phyloP scores from a whole-genome alignment of 768 basidiomycete species.

The Cyclocybe aegerita region DNA sequence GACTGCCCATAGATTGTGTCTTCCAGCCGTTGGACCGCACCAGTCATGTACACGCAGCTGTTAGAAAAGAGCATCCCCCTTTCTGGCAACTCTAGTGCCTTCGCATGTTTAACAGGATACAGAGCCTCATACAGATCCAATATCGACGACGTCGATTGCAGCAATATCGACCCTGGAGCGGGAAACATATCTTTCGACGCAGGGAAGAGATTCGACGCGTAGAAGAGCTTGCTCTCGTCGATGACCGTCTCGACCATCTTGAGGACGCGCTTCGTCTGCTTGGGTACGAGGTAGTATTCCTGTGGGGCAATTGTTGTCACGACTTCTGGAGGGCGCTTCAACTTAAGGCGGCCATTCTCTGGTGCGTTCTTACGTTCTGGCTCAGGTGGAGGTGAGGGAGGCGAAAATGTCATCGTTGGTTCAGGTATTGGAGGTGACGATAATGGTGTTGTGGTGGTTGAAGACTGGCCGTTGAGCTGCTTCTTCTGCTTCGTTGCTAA shows the following conservation, averaged over 20 bases:
- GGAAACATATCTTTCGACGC: constrained; percentile 26
- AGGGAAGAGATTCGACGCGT: constrained; percentile 53
- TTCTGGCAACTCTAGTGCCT: constrained; percentile 48
- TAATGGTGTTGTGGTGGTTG: constrained; percentile 18
- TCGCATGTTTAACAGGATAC: constrained; percentile 61
- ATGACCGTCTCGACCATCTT: constrained; percentile 60
- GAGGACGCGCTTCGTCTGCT: constrained; percentile 51
- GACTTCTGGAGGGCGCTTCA: constrained; percentile 19
- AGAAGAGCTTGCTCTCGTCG: constrained; percentile 65
- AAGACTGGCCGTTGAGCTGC: constrained; percentile 30
- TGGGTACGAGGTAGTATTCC: constrained; percentile 64
- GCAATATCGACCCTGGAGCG: constrained; percentile 52
- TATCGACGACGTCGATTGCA: constrained; percentile 60
- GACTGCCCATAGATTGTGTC: constrained; percentile 23
- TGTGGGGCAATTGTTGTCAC: constrained; percentile 27
- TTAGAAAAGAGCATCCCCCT: constrained; percentile 77
- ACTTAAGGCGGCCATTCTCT: constrained; percentile 14
- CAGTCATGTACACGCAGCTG: constrained; percentile 69
- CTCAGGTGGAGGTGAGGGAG: constrained; percentile 11
- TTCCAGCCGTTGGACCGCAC: constrained; percentile 46
- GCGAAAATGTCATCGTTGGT: constrained; percentile 8
- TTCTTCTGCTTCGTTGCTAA: constrained; percentile 56
- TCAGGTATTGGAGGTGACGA: constrained; percentile 15
- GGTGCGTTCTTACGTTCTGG: constrained; percentile 2
- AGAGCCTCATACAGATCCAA: constrained; percentile 82